Evolutionary conservation across 306 rosid species (phyloP).

Genomic region (Sicyos edulis): DNA sequence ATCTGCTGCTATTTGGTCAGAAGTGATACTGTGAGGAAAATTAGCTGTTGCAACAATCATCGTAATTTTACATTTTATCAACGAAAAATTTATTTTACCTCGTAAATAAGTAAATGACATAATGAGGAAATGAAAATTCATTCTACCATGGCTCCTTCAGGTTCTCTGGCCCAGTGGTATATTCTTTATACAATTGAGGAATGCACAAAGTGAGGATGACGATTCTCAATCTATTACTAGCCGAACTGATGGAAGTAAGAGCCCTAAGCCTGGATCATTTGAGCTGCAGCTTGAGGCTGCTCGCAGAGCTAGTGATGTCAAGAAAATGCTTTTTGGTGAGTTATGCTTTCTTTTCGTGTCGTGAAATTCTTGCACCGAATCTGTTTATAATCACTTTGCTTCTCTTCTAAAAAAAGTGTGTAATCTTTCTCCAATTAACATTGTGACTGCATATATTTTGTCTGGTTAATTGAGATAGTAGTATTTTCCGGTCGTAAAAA

Average conservation of each 20-base stretch:
- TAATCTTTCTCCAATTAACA: not conserved
- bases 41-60: not conserved
- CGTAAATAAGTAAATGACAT: not conserved
- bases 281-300: slow-evolving; percentile 94
- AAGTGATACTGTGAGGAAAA: not conserved
- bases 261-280: slow-evolving; percentile 47
- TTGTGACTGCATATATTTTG: slow-evolving; percentile 1
- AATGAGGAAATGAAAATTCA: not conserved
- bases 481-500: not conserved
- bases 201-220: slow-evolving; percentile 27
- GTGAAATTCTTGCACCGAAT: not conserved
- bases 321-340: slow-evolving; percentile 86
- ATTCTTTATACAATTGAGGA: slow-evolving; percentile 48
- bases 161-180: slow-evolving; percentile 87
- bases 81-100: not conserved
- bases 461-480: not conserved
- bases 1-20: not conserved
- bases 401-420: not conserved
- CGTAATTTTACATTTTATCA: not conserved
- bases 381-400: not conserved
- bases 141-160: slow-evolving; percentile 35
- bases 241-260: slow-evolving; percentile 42
- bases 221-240: slow-evolving; percentile 31
- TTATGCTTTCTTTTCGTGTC: slow-evolving; percentile 19
- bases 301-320: slow-evolving; percentile 84